phyloP scores from a whole-genome alignment of 768 basidiomycete species.

The Boletus vinaceobasis region DNA sequence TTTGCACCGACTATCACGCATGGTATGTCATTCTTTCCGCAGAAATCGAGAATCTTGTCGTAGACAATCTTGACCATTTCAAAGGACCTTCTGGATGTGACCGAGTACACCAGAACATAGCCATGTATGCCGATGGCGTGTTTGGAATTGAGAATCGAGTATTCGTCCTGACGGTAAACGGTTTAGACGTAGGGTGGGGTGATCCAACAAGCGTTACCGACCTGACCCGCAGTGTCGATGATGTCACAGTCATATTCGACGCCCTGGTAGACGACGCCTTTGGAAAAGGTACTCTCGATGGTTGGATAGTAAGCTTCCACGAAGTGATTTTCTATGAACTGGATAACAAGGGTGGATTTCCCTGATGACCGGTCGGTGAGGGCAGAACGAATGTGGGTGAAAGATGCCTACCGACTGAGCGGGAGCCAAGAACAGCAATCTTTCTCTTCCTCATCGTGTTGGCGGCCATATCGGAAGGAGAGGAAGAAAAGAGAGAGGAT shows the following conservation, averaged over 20 bases:
- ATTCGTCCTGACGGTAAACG: constrained; percentile 65
- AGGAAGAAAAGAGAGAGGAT: neutral
- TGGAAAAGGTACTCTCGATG: constrained; percentile 84
- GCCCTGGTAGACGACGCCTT: constrained; percentile 83
- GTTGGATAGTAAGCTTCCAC: constrained; percentile 94
- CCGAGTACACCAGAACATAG: constrained; percentile 94
- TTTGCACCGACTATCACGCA: constrained; percentile 96
- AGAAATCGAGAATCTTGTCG: constrained; percentile 90
- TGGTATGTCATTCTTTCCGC: constrained; percentile 78
- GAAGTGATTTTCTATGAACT: constrained; percentile 92
- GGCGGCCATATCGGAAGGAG: constrained; percentile 28
- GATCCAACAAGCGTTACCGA: constrained; percentile 32
- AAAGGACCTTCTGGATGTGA: constrained; percentile 85
- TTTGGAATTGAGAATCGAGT: constrained; percentile 87
- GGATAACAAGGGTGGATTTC: constrained; percentile 89
- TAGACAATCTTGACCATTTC: constrained; percentile 93
- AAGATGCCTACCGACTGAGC: constrained; percentile 73
- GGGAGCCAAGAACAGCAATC: constrained; percentile 83
- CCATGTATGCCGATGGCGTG: constrained; percentile 97
- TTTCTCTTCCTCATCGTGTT: constrained; percentile 71
- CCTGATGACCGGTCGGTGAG: constrained; percentile 48
- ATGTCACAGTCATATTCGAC: constrained; percentile 95
- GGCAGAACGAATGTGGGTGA: constrained; percentile 2
- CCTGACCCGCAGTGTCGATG: constrained; percentile 97
- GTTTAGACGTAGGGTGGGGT: constrained; percentile 2